These are phyloP conservation scores for Rhynchospora pubera DNA, from an alignment of 176 grass and related monocot genomes.

Conservation along the genomic window DNA sequence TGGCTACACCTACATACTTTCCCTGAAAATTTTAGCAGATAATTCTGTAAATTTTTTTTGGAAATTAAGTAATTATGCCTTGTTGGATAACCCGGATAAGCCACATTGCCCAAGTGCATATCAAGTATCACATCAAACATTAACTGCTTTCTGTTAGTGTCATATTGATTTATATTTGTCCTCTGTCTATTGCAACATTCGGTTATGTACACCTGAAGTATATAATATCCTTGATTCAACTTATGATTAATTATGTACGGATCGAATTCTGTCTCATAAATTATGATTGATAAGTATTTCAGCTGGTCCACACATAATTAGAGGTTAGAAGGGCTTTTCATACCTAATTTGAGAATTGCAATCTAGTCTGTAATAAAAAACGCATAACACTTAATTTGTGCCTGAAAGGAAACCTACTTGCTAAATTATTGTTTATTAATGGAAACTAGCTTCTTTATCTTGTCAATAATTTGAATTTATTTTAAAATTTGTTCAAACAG, in stretches of 20 bases:
- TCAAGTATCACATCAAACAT: too few relatives aligned
- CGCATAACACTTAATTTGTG: too few relatives aligned
- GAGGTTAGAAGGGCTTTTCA: not conserved
- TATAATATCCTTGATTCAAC: not conserved
- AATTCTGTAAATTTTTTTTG: not conserved
- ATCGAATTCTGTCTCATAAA: not conserved
- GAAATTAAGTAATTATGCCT: not conserved
- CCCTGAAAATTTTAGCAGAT: not conserved
- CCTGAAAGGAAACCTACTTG: too few relatives aligned
- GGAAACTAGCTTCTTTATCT: not conserved
- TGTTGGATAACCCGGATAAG: not conserved
- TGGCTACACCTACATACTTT: not conserved
- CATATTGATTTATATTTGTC: not conserved
- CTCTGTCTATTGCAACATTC: not conserved
- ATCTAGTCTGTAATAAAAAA: not conserved
- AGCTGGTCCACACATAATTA: not conserved
- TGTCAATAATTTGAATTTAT: not conserved
- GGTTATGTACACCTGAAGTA: not conserved
- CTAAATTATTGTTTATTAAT: too few relatives aligned
- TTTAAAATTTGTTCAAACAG: constrained; percentile 20
- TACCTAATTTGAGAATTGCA: not conserved
- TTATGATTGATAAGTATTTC: not conserved
- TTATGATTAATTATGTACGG: not conserved
- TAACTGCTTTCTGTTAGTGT: too few relatives aligned
- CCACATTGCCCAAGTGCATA: not conserved